Percentiles rank a stretch among this genome's conserved stretches.
These are phyloP conservation scores for Blastomyces percursus DNA, from an alignment of 2,329 filamentous ascomycete genomes.

Conservation along the genomic window DNA sequence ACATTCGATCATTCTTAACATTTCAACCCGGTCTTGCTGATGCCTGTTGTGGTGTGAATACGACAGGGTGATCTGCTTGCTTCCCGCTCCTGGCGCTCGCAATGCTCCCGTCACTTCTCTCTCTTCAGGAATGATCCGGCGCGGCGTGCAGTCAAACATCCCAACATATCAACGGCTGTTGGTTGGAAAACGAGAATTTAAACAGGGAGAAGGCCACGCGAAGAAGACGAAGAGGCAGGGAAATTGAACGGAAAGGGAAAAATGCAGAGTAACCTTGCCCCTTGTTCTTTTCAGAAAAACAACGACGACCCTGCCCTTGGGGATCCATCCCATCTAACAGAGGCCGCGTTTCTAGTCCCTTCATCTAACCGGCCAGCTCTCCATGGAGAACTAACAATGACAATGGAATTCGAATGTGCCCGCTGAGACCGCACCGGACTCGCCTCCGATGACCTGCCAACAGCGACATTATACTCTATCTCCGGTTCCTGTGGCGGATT, in stretches of 20 bases:
- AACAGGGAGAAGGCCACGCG: background rate
- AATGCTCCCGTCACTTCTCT: background rate
- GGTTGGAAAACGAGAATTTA: background rate
- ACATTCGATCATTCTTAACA: background rate
- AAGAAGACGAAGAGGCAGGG: background rate
- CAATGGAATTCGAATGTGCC: slow-evolving; percentile 4
- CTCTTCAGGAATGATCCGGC: background rate
- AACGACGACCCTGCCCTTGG: background rate
- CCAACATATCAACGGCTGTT: background rate
- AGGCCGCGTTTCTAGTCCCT: background rate
- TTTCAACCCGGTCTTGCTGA: background rate
- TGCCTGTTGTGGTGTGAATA: background rate
- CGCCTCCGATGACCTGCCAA: slow-evolving; percentile 1
- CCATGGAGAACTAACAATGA: background rate
- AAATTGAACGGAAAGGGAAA: background rate
- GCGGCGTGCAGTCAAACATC: background rate
- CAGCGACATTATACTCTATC: slow-evolving; percentile 3
- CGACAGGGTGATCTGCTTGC: background rate
- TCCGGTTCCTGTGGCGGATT: background rate
- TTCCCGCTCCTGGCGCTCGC: background rate
- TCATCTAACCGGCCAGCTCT: background rate
- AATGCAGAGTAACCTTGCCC: background rate
- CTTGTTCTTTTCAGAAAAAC: background rate
- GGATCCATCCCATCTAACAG: background rate
- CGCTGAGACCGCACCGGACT: slow-evolving; percentile 3